phyloP scores from a whole-genome alignment of 2,329 filamentous ascomycete species.

The Fusarium humuli region DNA sequence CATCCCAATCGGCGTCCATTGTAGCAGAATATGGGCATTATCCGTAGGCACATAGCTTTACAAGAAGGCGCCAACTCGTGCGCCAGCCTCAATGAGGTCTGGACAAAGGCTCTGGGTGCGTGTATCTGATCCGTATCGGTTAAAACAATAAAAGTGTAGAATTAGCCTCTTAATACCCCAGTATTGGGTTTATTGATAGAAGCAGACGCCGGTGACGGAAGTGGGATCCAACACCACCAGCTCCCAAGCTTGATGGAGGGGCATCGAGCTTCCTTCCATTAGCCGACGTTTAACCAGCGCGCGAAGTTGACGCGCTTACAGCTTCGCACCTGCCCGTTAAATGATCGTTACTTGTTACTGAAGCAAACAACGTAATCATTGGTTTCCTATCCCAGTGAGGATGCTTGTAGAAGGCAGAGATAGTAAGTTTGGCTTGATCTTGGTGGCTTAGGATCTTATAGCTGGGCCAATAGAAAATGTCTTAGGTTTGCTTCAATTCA shows the following conservation, averaged over 20 bases:
- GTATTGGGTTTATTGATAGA: conserved; percentile 24
- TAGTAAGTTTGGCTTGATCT: background rate
- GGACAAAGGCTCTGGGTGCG: background rate
- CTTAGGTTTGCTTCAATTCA: background rate
- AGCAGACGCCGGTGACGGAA: conserved; percentile 22
- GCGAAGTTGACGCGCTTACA: conserved; percentile 19
- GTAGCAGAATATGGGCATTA: conserved; percentile 54
- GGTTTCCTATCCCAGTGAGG: background rate
- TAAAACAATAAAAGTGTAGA: background rate
- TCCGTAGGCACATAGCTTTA: conserved; percentile 51
- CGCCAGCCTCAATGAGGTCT: conserved; percentile 25
- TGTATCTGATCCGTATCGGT: background rate
- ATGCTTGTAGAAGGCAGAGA: background rate
- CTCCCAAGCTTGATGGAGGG: conserved; percentile 43
- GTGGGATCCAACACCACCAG: conserved; percentile 29
- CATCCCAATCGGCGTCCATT: conserved; percentile 77
- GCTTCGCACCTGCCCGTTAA: background rate
- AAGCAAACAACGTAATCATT: background rate
- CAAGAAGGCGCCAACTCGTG: conserved; percentile 19
- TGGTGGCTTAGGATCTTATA: background rate
- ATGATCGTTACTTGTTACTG: background rate
- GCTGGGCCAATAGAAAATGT: background rate
- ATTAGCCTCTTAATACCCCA: background rate
- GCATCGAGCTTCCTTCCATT: conserved; percentile 37
- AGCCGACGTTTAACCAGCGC: conserved; percentile 43